Conservation (phyloP, 129 eudicot genomes). For the Flaveria robusta region DNA sequence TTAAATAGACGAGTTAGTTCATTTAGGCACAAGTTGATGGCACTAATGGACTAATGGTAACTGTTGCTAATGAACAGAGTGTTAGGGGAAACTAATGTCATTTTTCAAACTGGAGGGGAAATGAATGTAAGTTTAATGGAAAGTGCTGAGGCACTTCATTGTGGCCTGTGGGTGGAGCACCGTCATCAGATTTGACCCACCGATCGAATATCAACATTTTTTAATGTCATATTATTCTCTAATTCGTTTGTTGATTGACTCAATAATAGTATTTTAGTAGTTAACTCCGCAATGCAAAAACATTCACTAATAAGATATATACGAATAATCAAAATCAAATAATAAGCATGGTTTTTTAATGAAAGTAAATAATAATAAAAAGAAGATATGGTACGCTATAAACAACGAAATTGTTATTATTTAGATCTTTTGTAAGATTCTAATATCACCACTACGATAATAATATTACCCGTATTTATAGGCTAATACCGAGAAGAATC, state of each 20-base stretch:
- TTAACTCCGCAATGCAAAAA: neutral
- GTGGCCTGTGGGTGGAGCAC: constrained; percentile 22
- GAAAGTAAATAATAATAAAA: neutral
- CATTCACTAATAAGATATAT: neutral
- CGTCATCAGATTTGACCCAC: constrained; percentile 25
- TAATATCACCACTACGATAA: no score
- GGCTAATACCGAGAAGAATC: no score
- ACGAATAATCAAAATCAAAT: neutral
- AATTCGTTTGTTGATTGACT: neutral
- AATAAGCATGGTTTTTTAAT: neutral
- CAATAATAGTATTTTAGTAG: neutral
- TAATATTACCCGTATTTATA: no score
- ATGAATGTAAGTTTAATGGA: neutral
- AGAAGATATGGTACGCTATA: neutral
- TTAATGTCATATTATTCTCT: neutral
- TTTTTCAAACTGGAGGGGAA: neutral
- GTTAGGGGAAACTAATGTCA: constrained; percentile 8
- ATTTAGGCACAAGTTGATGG: neutral
- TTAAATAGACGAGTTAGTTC: neutral
- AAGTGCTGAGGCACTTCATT: neutral
- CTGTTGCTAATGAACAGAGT: neutral
- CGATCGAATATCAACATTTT: constrained; percentile 18
- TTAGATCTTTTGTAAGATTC: neutral
- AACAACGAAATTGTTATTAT: neutral
- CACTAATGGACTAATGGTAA: neutral